Evolutionary conservation across 441 rosid genomes (phyloP), one percentile per base, ranked within the genome.

Genomic region (Mallotus repandus): DNA sequence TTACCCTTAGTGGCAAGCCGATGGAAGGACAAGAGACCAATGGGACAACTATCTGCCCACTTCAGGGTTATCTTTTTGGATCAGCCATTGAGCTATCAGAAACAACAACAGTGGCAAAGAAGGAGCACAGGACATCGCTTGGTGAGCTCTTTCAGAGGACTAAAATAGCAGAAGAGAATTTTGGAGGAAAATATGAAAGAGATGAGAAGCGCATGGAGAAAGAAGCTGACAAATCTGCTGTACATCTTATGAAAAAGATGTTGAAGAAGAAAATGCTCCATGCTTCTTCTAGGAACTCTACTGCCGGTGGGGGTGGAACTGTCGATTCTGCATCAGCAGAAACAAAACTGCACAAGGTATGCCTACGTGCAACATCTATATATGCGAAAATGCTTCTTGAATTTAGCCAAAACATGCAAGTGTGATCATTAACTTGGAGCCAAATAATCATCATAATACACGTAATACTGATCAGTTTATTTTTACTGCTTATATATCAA

Each of bases 71-170:
- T 75, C 91, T 89, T 49, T 87, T 91, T 68, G 90, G 97, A 7
- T 89, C 97, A n/a, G 90, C 94, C 43, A 81, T 87, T 76, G 93
- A 89, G 57, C 46, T 86, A 69, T 81, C 93, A n/a, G 93, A 87
- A 78, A 88, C 90, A 46, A 82, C 86, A 63, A 64, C 89, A 25
- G 84, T 65, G 38, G 91, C 83, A 59, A 89, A 85, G 84, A 89
- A 87, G 83, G 93, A 89, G 66, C 72, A 82, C 18, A 88, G 93
- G 84, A 86, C 91, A 61, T 88, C 97, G 12, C 92, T 91, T 14
- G 94, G 93, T 4, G 97, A 91, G 82, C 81, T 91, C 77, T 87
- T 91, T 74, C 95, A 91, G 83, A 89, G 76, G 83, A 86, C 85
- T 61, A 87, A 89, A 83, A 66, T 86, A 60, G 74, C 75, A 54